Evolutionary conservation across 257 asterid genomes (phyloP).

Genomic region (Gardenia jasminoides): DNA sequence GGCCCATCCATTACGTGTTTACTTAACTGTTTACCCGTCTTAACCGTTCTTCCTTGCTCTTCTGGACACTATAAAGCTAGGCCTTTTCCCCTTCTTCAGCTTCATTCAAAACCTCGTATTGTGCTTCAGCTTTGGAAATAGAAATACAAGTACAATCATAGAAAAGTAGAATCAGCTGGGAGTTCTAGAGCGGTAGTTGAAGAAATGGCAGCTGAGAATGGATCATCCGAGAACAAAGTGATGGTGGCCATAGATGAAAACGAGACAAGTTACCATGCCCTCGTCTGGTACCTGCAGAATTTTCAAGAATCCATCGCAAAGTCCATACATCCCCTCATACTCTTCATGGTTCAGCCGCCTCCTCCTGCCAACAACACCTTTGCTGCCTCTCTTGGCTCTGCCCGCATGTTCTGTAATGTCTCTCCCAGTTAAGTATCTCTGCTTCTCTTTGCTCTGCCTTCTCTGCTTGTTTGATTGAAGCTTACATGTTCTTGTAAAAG

Average conservation of each 20-base stretch:
- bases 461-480: background rate
- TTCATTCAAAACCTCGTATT: background rate
- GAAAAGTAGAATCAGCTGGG: background rate
- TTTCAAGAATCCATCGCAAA: constrained; percentile 31
- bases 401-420: constrained; percentile 14
- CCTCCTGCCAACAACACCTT: constrained; percentile 5
- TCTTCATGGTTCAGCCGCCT: constrained; percentile 49
- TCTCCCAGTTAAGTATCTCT: constrained; percentile 17
- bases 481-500: background rate
- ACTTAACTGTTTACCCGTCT: too few relatives aligned
- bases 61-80: background rate
- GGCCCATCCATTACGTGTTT: too few relatives aligned
- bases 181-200: background rate
- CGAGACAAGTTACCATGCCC: constrained; percentile 50
- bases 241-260: constrained; percentile 72
- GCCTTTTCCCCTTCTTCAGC: background rate
- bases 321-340: constrained; percentile 33
- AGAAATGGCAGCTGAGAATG: background rate
- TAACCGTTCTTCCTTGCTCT: background rate
- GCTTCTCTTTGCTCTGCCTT: background rate
- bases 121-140: too few relatives aligned
- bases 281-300: constrained; percentile 50
- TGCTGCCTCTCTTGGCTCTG: constrained; percentile 17
- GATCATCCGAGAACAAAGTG: constrained; percentile 32
- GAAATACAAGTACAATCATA: too few relatives aligned